Conservation (phyloP, 306 rosid species). For the Cotoneaster glaucophyllus region DNA sequence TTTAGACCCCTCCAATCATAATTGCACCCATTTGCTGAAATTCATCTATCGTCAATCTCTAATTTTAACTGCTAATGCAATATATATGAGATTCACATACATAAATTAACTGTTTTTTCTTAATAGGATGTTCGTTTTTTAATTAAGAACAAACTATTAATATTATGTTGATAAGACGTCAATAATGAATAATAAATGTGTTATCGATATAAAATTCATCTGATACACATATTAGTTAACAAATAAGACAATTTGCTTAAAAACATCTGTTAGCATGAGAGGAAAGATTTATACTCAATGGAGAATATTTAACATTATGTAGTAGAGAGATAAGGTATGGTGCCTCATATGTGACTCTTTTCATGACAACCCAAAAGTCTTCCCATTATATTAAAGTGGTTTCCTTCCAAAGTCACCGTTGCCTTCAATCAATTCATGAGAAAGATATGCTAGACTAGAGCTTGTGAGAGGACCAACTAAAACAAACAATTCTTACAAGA, state of each 20-base stretch:
- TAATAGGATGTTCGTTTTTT: background rate
- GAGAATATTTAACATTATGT: background rate
- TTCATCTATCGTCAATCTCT: background rate
- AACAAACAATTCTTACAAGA: slow-evolving; percentile 5
- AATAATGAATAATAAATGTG: too few species aligned
- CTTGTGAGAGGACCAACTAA: slow-evolving; percentile 17
- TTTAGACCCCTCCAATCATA: slow-evolving; percentile 30
- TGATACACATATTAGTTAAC: too few species aligned
- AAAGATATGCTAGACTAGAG: slow-evolving; percentile 11
- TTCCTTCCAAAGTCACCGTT: slow-evolving; percentile 36
- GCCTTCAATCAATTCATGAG: slow-evolving; percentile 35
- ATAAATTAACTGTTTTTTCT: too few species aligned
- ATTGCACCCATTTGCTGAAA: slow-evolving; percentile 41
- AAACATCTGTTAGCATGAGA: background rate
- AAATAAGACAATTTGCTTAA: background rate
- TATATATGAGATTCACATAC: background rate
- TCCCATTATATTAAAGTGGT: slow-evolving; percentile 21
- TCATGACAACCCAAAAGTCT: slow-evolving; percentile 52
- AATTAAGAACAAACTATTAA: too few species aligned
- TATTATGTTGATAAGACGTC: too few species aligned
- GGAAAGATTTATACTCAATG: background rate
- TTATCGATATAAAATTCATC: too few species aligned
- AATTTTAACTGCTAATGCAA: background rate
- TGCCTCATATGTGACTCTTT: slow-evolving; percentile 24
- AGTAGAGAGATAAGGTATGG: slow-evolving; percentile 17